Evolutionary conservation across 139 green algal genomes (phyloP).

Genomic region (Trebouxia sp.): DNA sequence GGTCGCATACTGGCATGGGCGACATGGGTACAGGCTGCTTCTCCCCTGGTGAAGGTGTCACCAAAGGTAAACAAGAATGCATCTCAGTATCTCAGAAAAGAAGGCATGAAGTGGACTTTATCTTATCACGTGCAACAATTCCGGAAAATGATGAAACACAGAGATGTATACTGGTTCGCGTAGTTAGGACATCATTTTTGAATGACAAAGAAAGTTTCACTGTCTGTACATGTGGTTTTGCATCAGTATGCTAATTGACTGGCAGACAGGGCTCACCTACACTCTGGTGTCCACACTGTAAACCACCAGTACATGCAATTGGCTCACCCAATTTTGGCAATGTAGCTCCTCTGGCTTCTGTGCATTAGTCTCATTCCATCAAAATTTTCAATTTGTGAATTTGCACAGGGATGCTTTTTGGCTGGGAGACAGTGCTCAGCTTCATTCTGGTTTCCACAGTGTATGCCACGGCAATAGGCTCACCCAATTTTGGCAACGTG

Average conservation of each 20-base stretch:
- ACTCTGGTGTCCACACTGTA: too few species aligned
- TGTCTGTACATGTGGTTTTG: too few species aligned
- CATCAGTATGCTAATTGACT: too few species aligned
- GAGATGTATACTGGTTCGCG: too few species aligned
- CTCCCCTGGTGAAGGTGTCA: not conserved
- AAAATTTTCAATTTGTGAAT: not conserved
- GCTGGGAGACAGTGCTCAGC: conserved; percentile 35
- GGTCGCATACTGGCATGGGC: conserved; percentile 34
- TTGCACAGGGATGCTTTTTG: conserved; percentile 50
- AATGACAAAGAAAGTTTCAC: too few species aligned
- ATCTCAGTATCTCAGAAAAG: not conserved
- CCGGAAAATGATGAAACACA: too few species aligned
- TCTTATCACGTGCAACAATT: not conserved
- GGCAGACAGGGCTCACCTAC: too few species aligned
- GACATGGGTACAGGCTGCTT: conserved; percentile 38
- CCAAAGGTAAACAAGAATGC: not conserved
- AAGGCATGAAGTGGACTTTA: not conserved
- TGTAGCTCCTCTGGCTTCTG: too few species aligned
- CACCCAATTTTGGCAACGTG: conserved; percentile 52
- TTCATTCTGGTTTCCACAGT: conserved; percentile 49
- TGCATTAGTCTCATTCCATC: too few species aligned
- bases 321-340: too few species aligned
- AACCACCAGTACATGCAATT: too few species aligned
- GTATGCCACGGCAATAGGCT: conserved; percentile 53
- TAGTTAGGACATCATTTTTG: too few species aligned